Base-by-base conservation (phyloP, 768 basidiomycete genomes). In the Inosperma sp. region DNA sequence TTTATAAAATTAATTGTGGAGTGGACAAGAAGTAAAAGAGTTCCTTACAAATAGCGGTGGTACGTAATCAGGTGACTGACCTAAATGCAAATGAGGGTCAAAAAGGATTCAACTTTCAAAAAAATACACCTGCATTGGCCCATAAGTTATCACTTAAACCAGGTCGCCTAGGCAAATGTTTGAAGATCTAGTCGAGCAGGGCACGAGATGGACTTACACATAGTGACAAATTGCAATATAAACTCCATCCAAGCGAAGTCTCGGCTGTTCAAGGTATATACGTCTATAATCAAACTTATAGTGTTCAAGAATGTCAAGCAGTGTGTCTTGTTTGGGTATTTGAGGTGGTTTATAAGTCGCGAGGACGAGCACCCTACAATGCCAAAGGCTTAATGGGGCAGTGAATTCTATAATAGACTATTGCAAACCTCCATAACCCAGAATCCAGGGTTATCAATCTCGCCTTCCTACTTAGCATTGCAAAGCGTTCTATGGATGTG, bases 141-240 rank as follows among this genome's bases (percentile, higher is more conserved):
- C 93, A 95, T 3, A 80, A 75, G 54, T 87, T 88, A 58, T 96
- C 93, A 56, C 87, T 82, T 23, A 85, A 68, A 21, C 93, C 93
- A 7, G 75, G 74, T 16, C 89, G 86, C 36, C 83, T 88, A 51
- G 44, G 53, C 21, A 19, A 16, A 26, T 14, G 33, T 51, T 35
- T 25, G 33, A 51, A 48, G 36, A 54, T 14, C 37, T n/a, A 27
- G 10, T 2, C 26, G 35, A 45, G 48, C 42, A 19, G 16, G 45
- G 27, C 42, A 51, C 42, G 27, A 40, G 16, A 31, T n/a, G 23
- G 44, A 66, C 82, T 54, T 65, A 88, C 88, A 85, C 72, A 58
- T 90, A 95, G 65, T 93, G 92, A 61, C 92, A 94, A 16, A 89
- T 86, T 17, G 90, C 84, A 45, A 96, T 93, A 64, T 95, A 95